phyloP scores from a whole-genome alignment of 2,329 filamentous ascomycete genomes.

The Colletotrichum plurivorum region DNA sequence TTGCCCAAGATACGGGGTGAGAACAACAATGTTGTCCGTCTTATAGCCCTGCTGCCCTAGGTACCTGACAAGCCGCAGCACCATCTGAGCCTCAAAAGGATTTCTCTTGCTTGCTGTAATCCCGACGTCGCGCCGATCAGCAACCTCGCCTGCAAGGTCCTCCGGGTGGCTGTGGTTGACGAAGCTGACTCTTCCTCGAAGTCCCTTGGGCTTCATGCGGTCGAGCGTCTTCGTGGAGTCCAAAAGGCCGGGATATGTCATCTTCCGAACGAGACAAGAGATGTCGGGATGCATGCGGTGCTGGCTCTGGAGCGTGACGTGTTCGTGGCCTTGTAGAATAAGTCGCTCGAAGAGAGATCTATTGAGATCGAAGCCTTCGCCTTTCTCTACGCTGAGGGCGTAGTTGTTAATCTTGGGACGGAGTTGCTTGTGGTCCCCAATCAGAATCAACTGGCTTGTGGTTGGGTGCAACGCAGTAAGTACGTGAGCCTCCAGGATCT shows the following conservation, averaged over 20 bases:
- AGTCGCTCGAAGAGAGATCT: conserved; percentile 79
- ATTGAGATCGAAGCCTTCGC: conserved; percentile 77
- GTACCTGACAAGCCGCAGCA: conserved; percentile 75
- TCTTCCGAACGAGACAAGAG: conserved; percentile 67
- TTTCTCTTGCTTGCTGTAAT: conserved; percentile 73
- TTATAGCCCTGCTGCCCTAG: conserved; percentile 80
- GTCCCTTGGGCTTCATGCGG: conserved; percentile 65
- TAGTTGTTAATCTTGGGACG: conserved; percentile 77
- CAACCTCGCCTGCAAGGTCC: conserved; percentile 54
- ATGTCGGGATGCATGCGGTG: conserved; percentile 80
- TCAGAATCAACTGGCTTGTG: conserved; percentile 76
- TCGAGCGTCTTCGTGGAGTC: conserved; percentile 66
- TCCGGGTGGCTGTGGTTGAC: conserved; percentile 74
- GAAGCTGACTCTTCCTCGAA: conserved; percentile 74
- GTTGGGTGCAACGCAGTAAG: conserved; percentile 69
- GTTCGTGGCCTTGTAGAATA: conserved; percentile 66
- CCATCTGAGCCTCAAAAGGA: conserved; percentile 75
- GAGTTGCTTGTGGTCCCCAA: conserved; percentile 82
- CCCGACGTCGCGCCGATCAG: conserved; percentile 65
- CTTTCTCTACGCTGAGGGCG: conserved; percentile 72
- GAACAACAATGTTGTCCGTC: conserved; percentile 74
- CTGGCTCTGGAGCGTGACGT: conserved; percentile 70
- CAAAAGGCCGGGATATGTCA: conserved; percentile 74
- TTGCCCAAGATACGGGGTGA: conserved; percentile 82
- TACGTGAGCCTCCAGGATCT: conserved; percentile 79